Conservation (phyloP, 2,329 filamentous ascomycete genomes). For the Xylaria sp. region DNA sequence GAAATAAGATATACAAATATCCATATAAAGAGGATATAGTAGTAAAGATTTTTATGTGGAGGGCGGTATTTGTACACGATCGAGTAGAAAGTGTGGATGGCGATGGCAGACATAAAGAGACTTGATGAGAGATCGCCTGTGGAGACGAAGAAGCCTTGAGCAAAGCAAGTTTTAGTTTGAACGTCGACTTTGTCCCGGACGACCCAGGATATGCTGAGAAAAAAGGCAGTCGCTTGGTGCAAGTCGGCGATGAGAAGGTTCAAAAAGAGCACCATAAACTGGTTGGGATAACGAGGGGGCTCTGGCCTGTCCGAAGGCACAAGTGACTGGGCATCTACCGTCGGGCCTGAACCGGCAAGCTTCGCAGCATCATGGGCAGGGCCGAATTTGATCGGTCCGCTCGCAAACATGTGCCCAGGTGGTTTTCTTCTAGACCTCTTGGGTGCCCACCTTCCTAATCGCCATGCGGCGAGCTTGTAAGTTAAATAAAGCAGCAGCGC, state of each 20-base stretch:
- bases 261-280: conserved; percentile 72
- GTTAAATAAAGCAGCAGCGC: conserved; percentile 44
- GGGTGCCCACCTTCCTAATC: conserved; percentile 24
- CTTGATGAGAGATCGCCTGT: conserved; percentile 70
- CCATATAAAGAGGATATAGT: conserved; percentile 58
- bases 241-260: conserved; percentile 73
- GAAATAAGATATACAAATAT: conserved; percentile 63
- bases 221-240: conserved; percentile 68
- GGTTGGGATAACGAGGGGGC: conserved; percentile 53
- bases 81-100: conserved; percentile 68
- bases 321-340: conserved; percentile 15
- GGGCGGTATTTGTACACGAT: conserved; percentile 63
- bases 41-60: conserved; percentile 56
- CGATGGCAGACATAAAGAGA: conserved; percentile 70
- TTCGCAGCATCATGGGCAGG: conserved; percentile 22
- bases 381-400: conserved; percentile 29
- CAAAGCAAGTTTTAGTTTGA: conserved; percentile 60
- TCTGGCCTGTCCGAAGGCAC: conserved; percentile 7
- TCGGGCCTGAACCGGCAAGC: conserved; percentile 6
- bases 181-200: conserved; percentile 58
- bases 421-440: not conserved
- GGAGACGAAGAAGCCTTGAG: conserved; percentile 72
- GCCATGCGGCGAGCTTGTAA: conserved; percentile 46
- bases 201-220: conserved; percentile 67
- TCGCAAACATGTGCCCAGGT: conserved; percentile 25